Evolutionary conservation across 345 rosid species (phyloP).

Genomic region (Gossypium stocksii): DNA sequence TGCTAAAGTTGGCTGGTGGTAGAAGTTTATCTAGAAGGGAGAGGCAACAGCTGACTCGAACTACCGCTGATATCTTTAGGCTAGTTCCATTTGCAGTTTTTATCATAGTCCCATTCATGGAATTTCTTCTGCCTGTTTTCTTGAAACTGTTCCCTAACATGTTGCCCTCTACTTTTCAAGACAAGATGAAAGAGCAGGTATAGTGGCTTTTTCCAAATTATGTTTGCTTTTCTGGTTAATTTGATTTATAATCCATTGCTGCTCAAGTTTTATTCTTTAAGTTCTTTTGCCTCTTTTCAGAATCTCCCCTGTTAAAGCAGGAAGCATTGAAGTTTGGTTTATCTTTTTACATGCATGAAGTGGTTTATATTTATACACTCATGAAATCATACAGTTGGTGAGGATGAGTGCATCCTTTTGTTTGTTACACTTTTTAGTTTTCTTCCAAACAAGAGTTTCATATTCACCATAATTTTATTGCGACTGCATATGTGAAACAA

Average conservation of each 20-base stretch:
- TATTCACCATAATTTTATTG: neutral
- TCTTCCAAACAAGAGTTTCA: neutral
- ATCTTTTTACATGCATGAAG: neutral
- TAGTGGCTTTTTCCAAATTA: neutral
- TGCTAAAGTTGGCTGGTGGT: slow-evolving; percentile 80
- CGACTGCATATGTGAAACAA: neutral
- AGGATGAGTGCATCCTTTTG: neutral
- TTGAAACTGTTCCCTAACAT: slow-evolving; percentile 84
- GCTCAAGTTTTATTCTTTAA: neutral
- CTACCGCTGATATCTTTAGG: slow-evolving; percentile 82
- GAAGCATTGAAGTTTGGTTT: slow-evolving; percentile 3
- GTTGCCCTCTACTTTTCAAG: slow-evolving; percentile 97
- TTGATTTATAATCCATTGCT: neutral
- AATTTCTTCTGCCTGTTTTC: slow-evolving; percentile 87
- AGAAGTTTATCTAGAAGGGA: slow-evolving; percentile 90
- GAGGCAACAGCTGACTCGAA: slow-evolving; percentile 71
- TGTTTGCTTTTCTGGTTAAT: neutral
- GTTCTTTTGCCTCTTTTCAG: neutral
- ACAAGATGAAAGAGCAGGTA: slow-evolving; percentile 98
- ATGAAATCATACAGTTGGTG: neutral
- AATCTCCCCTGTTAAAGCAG: neutral
- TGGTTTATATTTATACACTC: neutral
- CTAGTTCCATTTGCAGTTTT: slow-evolving; percentile 79
- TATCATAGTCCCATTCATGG: slow-evolving; percentile 93
- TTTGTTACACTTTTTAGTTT: neutral